Base-by-base conservation (phyloP, 495 filamentous ascomycete species). In the Copromyces sp. region DNA sequence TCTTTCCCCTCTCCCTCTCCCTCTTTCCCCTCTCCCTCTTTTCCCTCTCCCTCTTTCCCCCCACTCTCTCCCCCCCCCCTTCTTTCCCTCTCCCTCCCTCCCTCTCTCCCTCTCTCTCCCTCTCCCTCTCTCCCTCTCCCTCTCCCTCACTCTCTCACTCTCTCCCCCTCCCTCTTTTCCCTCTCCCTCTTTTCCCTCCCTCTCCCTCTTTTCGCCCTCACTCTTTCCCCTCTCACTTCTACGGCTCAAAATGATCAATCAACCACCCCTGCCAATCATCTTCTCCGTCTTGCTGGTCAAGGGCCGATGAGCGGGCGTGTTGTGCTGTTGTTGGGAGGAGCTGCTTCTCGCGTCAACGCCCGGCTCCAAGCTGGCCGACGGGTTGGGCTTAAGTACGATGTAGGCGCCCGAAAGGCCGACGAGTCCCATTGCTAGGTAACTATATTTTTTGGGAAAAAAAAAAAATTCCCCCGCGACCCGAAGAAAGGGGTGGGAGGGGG, bases 241-340 rank as follows among this genome's bases (percentile, higher is more conserved):
- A 42, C 12, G 24, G 53, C 29, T 61, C 53, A 61, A 61, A 61
- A 6, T 61, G 53, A 61, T 61, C 53, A 32, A 61, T 53, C 39
- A 70, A 12, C 69, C 69, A 45, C 69, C 42, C 69, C 69, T 16
- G 24, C 69, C 69, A 53, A 70, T 53, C 69, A 41, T 45, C 69
- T 70, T 70, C 69, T 39, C 41, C 69, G 2, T 53, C 40, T 6
- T 40, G 37, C 16, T 44, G 17, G 32, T 70, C 39, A 12, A 44
- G 9, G 69, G 29, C 29, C 37, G 41, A 29, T 20, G 69, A 29
- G 41, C 69, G 11, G 41, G 41, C 9, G 4, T 29, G 29, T 8
- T 12, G 6, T 70, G 69, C 24, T 45, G 41, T 17, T 4, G 9
- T 8, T 47, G 29, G 38, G 39, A 47, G 39, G 69, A 45, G 69